Evolutionary conservation across 306 rosid species (phyloP).

Genomic region (Begonia masoniana): DNA sequence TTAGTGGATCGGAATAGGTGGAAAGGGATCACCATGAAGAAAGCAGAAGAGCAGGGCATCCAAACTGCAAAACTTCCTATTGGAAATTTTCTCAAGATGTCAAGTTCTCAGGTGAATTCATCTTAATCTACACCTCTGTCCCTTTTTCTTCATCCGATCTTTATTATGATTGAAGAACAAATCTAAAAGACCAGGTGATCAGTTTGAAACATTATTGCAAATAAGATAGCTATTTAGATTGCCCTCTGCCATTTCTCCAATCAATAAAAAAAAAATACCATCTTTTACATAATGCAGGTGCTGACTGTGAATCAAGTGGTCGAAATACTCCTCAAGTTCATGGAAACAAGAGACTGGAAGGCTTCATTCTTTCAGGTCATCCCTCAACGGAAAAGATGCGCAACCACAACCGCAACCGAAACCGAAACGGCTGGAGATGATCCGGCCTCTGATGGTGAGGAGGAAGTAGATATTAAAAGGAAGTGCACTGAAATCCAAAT

Average conservation of each 20-base stretch:
- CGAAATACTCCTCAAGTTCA: conserved; percentile 47
- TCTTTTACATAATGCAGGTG: conserved; percentile 31
- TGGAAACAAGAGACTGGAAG: conserved; percentile 81
- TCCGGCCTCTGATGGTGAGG: conserved; percentile 24
- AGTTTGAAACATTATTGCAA: too few species aligned
- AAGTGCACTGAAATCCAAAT: conserved; percentile 8
- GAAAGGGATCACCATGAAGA: conserved; percentile 85
- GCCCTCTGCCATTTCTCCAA: too few species aligned
- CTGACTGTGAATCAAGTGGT: conserved; percentile 90
- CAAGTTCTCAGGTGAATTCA: conserved; percentile 70
- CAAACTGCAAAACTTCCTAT: conserved; percentile 90
- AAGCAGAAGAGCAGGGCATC: conserved; percentile 81
- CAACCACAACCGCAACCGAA: too few species aligned
- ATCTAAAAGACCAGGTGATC: not conserved
- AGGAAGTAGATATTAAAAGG: conserved; percentile 17
- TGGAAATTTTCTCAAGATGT: conserved; percentile 69
- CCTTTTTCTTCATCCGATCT: not conserved
- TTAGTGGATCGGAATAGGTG: conserved; percentile 85
- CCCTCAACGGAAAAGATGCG: conserved; percentile 73
- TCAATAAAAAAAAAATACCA: too few species aligned
- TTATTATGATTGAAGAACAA: not conserved
- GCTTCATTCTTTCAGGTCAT: conserved; percentile 67
- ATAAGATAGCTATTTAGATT: too few species aligned
- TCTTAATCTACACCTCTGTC: conserved; percentile 1
- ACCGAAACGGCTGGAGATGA: conserved; percentile 24